Percentiles rank a stretch among this genome's conserved stretches.
Evolutionary conservation across 2,329 filamentous ascomycete genomes (phyloP).

Genomic region (Emergomyces orientalis): DNA sequence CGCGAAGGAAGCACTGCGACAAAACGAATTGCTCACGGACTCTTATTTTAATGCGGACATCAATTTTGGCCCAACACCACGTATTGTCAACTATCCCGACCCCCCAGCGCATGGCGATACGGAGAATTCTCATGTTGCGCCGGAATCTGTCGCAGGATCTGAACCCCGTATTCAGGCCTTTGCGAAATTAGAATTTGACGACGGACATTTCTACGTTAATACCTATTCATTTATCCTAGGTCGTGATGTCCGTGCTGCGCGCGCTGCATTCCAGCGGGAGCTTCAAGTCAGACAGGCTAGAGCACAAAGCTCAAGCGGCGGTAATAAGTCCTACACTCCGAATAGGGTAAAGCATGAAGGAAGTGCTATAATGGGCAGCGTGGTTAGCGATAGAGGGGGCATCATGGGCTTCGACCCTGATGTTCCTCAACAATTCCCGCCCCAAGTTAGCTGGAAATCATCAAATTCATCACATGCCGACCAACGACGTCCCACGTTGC

Average conservation of each 20-base stretch:
- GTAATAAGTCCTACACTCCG: constrained; percentile 36
- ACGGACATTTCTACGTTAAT: constrained; percentile 58
- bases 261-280: constrained; percentile 39
- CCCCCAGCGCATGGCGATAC: constrained; percentile 24
- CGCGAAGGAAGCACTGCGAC: constrained; percentile 30
- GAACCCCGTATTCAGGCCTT: constrained; percentile 48
- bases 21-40: constrained; percentile 33
- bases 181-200: constrained; percentile 55
- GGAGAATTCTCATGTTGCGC: constrained; percentile 23
- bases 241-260: constrained; percentile 47
- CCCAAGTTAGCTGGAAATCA: constrained; percentile 39
- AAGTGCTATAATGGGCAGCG: constrained; percentile 39
- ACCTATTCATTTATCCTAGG: constrained; percentile 55
- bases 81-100: constrained; percentile 18
- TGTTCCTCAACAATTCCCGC: constrained; percentile 32
- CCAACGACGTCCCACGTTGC: constrained; percentile 21
- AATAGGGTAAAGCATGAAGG: constrained; percentile 38
- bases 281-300: constrained; percentile 35
- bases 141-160: constrained; percentile 31
- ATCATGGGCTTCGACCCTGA: constrained; percentile 44
- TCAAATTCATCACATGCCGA: constrained; percentile 42
- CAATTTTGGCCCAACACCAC: constrained; percentile 13
- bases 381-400: constrained; percentile 48
- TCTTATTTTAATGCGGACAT: constrained; percentile 28
- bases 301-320: constrained; percentile 40